phyloP scores from a whole-genome alignment of 345 rosid species.

The Populus pruinosa region DNA sequence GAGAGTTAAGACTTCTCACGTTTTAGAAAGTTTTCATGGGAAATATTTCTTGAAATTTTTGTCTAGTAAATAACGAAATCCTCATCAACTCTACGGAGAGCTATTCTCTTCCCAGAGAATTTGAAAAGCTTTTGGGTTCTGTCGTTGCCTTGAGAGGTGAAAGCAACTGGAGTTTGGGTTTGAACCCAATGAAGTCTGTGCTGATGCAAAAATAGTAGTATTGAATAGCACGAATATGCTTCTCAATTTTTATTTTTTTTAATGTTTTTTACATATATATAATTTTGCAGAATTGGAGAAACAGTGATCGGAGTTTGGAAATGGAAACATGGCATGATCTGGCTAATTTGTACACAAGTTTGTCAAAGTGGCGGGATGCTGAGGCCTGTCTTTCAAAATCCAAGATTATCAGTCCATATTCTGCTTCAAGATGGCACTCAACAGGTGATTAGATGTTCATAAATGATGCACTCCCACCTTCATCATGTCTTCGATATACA shows the following conservation, averaged over 20 bases:
- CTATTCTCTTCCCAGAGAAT: neutral
- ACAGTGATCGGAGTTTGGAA: constrained; percentile 45
- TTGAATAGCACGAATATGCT: neutral
- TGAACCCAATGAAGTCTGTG: neutral
- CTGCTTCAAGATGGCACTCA: constrained; percentile 55
- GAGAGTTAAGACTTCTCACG: neutral
- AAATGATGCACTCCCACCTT: neutral
- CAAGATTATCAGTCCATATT: constrained; percentile 48
- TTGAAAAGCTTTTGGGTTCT: neutral
- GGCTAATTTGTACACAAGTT: constrained; percentile 57
- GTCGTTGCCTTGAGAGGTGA: neutral
- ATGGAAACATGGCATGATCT: constrained; percentile 76
- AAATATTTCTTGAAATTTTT: neutral
- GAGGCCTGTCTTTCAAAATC: constrained; percentile 77
- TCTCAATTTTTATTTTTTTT: neutral
- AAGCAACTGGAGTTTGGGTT: neutral
- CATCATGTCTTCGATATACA: neutral
- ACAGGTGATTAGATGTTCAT: constrained; percentile 36
- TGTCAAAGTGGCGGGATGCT: constrained; percentile 70
- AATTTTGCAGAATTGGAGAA: constrained; percentile 35
- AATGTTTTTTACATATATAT: neutral
- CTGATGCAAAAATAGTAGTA: neutral
- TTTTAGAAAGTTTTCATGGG: neutral
- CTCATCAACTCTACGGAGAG: neutral
- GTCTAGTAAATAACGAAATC: neutral